Conservation (phyloP, 331 rosid species). For the Malus hybrid region DNA sequence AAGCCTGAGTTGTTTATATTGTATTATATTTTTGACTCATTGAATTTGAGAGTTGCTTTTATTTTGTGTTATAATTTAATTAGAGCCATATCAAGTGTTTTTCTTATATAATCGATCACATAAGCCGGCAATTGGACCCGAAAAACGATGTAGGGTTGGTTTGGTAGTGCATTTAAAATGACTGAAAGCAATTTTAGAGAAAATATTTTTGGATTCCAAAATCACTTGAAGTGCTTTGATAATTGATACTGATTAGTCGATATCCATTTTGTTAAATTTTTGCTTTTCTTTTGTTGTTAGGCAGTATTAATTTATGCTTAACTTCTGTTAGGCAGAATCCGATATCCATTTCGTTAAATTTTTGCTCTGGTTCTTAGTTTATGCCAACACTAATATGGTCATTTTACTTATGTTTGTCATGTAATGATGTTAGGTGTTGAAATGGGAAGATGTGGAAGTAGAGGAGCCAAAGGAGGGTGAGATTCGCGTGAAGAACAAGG, state of each 20-base stretch:
- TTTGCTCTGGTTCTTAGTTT: too few relatives aligned
- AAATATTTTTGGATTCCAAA: too few relatives aligned
- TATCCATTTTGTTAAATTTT: background rate
- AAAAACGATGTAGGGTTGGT: background rate
- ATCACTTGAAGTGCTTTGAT: too few relatives aligned
- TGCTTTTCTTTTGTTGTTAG: too few relatives aligned
- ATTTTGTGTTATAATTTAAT: background rate
- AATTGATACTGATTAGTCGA: background rate
- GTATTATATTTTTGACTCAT: background rate
- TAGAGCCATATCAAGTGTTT: background rate
- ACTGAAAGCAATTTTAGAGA: too few relatives aligned
- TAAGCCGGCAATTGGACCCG: background rate
- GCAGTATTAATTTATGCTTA: too few relatives aligned
- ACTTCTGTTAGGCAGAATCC: background rate
- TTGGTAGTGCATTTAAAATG: too few relatives aligned
- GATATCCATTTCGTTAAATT: background rate
- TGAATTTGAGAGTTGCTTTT: background rate
- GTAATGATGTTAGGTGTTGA: conserved; percentile 47
- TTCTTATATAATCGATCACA: background rate
- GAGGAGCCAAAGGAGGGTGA: conserved; percentile 79
- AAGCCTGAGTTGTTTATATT: background rate
- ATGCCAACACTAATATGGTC: background rate
- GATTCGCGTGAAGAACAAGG: conserved; percentile 67
- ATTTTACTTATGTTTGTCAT: background rate
- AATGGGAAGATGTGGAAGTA: conserved; percentile 86